Conservation (phyloP, 2,329 filamentous ascomycete species). For the Microsporum audouinii region DNA sequence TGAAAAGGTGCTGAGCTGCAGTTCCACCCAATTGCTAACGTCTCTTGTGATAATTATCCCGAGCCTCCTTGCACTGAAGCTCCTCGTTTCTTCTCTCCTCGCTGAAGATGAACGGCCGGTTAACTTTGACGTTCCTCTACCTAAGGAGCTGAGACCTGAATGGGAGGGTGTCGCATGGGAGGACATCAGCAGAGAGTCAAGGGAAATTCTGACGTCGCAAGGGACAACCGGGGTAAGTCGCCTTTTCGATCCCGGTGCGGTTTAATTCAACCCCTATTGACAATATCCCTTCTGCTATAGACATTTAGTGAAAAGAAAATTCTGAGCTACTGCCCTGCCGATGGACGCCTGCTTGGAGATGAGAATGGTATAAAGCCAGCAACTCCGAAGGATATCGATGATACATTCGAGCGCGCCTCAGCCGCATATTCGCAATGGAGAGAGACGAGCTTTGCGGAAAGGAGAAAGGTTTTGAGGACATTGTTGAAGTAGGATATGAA, state of each 20-base stretch:
- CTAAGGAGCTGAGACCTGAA: slow-evolving; percentile 24
- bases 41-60: slow-evolving; percentile 4
- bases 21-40: slow-evolving; percentile 6
- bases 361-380: slow-evolving; percentile 56
- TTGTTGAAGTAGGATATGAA: slow-evolving; percentile 49
- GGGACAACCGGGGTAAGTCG: slow-evolving; percentile 27
- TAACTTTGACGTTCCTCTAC: slow-evolving; percentile 29
- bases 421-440: slow-evolving; percentile 69
- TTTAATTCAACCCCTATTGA: not conserved
- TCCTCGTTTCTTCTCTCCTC: slow-evolving; percentile 3
- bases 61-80: slow-evolving; percentile 8
- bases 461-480: slow-evolving; percentile 67
- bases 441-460: slow-evolving; percentile 62
- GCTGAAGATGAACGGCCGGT: slow-evolving; percentile 26
- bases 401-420: slow-evolving; percentile 60
- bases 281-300: slow-evolving; percentile 14
- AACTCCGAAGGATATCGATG: slow-evolving; percentile 66
- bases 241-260: not conserved
- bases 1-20: slow-evolving; percentile 1
- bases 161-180: slow-evolving; percentile 28
- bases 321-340: slow-evolving; percentile 59
- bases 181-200: slow-evolving; percentile 24
- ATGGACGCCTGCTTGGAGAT: slow-evolving; percentile 64
- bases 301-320: slow-evolving; percentile 31
- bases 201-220: slow-evolving; percentile 28